Conservation (phyloP, 495 filamentous ascomycete genomes). For the Copromyces sp. region DNA sequence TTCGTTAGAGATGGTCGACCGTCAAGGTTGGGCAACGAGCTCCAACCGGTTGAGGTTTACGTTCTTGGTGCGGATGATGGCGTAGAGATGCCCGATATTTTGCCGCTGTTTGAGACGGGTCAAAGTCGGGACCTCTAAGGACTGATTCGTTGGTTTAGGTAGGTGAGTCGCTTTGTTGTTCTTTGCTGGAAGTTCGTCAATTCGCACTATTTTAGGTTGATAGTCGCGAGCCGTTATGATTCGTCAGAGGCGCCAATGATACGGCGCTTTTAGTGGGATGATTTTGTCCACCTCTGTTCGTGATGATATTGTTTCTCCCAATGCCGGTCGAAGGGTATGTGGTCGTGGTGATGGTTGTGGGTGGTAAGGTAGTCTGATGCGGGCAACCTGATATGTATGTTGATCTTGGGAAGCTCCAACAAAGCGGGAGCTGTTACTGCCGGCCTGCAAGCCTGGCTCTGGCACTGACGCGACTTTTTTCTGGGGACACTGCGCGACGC, state of each 20-base stretch:
- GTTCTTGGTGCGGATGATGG: not conserved
- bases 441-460: not conserved
- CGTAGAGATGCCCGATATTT: not conserved
- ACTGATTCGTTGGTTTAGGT: not conserved
- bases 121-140: not conserved
- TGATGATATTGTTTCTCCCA: not conserved
- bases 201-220: not conserved
- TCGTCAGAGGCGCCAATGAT: not conserved
- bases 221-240: not conserved
- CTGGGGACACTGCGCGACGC: conserved; percentile 5
- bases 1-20: not conserved
- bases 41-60: not conserved
- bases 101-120: not conserved
- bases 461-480: conserved; percentile 11
- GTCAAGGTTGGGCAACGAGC: not conserved
- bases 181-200: not conserved
- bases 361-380: not conserved
- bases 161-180: not conserved
- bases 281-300: not conserved
- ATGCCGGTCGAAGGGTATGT: not conserved
- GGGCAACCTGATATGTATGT: not conserved
- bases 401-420: conserved; percentile 3
- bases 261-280: not conserved
- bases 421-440: not conserved
- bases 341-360: not conserved